Conservation (phyloP, 768 basidiomycete species). For the Kondoa subrosea region DNA sequence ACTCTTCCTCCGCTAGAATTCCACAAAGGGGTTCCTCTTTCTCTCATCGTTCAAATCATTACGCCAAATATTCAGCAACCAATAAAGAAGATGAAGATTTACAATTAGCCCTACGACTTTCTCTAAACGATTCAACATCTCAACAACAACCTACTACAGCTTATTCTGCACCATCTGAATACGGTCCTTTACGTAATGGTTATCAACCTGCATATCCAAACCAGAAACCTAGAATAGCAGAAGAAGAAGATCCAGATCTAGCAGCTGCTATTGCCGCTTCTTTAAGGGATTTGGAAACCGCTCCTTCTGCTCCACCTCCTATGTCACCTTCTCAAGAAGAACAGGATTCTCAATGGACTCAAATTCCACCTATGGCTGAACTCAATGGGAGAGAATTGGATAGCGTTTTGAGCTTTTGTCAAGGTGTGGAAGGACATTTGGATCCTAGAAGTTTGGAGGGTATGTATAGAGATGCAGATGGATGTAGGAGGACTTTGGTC, state of each 20-base stretch:
- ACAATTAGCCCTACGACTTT: slow-evolving; percentile 80
- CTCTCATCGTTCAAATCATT: background rate
- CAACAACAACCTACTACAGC: slow-evolving; percentile 46
- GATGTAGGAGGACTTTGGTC: slow-evolving; percentile 61
- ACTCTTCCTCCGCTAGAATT: slow-evolving; percentile 5
- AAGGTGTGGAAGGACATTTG: slow-evolving; percentile 62
- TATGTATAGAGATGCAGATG: slow-evolving; percentile 64
- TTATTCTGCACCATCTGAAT: slow-evolving; percentile 40
- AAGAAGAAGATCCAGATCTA: slow-evolving; percentile 83
- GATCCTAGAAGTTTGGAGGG: slow-evolving; percentile 64
- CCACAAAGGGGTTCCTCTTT: too few relatives aligned
- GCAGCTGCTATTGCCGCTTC: slow-evolving; percentile 89
- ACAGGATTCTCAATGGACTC: slow-evolving; percentile 46
- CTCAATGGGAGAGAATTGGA: slow-evolving; percentile 66
- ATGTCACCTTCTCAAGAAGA: background rate
- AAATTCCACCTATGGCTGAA: slow-evolving; percentile 41
- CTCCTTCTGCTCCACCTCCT: slow-evolving; percentile 21
- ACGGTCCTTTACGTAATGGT: slow-evolving; percentile 32
- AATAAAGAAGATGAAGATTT: slow-evolving; percentile 50
- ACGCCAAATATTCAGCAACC: background rate
- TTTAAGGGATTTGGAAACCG: slow-evolving; percentile 47
- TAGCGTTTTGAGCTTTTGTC: slow-evolving; percentile 73
- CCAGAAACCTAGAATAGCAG: slow-evolving; percentile 29
- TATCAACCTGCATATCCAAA: slow-evolving; percentile 39
- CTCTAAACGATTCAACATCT: slow-evolving; percentile 58